These are phyloP conservation scores for Mycena sanguinolenta DNA, from an alignment of 768 basidiomycete genomes.

Conservation along the genomic window DNA sequence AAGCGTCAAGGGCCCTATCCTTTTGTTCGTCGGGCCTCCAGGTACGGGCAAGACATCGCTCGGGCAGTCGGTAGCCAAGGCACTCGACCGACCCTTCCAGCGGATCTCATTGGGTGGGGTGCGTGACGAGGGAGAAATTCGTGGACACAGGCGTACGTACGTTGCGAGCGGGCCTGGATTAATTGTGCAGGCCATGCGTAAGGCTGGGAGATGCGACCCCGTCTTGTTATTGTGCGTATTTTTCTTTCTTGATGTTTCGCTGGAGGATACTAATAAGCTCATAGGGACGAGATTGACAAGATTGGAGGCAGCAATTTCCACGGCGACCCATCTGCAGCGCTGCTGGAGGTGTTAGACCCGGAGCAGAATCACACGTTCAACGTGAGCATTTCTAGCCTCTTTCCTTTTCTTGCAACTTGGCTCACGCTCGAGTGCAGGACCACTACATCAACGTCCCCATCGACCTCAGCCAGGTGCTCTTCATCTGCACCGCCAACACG, in stretches of 20 bases:
- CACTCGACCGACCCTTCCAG: constrained; percentile 88
- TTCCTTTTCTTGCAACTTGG: not conserved
- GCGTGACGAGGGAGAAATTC: constrained; percentile 90
- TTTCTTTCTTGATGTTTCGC: constrained; percentile 43
- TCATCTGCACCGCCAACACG: constrained; percentile 93
- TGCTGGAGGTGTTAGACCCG: constrained; percentile 93
- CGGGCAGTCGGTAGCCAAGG: constrained; percentile 88
- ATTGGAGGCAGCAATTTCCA: constrained; percentile 89
- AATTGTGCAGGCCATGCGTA: constrained; percentile 89
- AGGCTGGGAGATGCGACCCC: constrained; percentile 84
- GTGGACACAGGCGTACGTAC: constrained; percentile 87
- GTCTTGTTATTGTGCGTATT: constrained; percentile 75
- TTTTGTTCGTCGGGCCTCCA: constrained; percentile 92
- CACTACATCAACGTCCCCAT: constrained; percentile 93
- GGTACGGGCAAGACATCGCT: constrained; percentile 94
- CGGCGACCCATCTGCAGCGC: constrained; percentile 91
- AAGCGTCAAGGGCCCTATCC: constrained; percentile 77
- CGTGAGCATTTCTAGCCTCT: constrained; percentile 52
- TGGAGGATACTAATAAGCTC: constrained; percentile 4
- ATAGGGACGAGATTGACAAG: constrained; percentile 92
- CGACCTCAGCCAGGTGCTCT: constrained; percentile 89
- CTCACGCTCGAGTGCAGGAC: constrained; percentile 63
- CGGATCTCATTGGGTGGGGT: constrained; percentile 94
- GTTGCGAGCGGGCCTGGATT: constrained; percentile 90
- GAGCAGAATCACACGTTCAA: constrained; percentile 92